Base-by-base conservation (phyloP, 805 yeast genomes). In the Millerozyma acaciae region DNA sequence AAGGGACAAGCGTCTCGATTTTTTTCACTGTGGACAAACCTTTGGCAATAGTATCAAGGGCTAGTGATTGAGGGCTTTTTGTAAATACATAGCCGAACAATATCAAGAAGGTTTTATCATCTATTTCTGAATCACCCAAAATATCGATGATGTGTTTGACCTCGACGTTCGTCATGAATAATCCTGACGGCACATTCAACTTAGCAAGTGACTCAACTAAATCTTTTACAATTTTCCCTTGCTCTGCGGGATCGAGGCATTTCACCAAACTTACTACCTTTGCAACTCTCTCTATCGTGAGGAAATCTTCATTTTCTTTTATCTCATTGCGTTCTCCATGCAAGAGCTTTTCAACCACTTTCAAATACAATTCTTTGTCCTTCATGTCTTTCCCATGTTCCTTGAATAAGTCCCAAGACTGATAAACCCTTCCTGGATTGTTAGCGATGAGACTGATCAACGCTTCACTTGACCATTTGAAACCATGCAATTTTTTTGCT, bases 401-500 rank as follows among this genome's bases (percentile, higher is more conserved):
- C 8, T 52, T 42, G 33, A 65, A 66, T 8, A 75, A 44, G 32
- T 75, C 78, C 67, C 71, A 64, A 12, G 77, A 65, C n/a, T 62
- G 52, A 31, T 56, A 55, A 1, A 69, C 79, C 35, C 82, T 55
- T 8, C 80, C 80, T 3, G 80, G 78, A 40, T 76, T 76, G 25
- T 57, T 39, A 20, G 49, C 48, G 5, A 74, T 55, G 16, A 74
- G 52, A 34, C 38, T 30, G 8, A 31, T 16, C 5, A 52, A 35
- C 5, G 52, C 43, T 8, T 34, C 39, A 14, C 39, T 35, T 32
- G 41, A 17, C 53, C 53, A 49, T 6, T 18, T 12, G 13, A 42
- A 41, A 6, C 22, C 21, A 5, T 22, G 16, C 4, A 21, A 18
- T 12, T 35, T 33, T 16, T 40, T 41, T 9, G 40, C 39, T 4